Evolutionary conservation across 164 flowering plant genomes (phyloP).

Genomic region (Magnolia officinalis): DNA sequence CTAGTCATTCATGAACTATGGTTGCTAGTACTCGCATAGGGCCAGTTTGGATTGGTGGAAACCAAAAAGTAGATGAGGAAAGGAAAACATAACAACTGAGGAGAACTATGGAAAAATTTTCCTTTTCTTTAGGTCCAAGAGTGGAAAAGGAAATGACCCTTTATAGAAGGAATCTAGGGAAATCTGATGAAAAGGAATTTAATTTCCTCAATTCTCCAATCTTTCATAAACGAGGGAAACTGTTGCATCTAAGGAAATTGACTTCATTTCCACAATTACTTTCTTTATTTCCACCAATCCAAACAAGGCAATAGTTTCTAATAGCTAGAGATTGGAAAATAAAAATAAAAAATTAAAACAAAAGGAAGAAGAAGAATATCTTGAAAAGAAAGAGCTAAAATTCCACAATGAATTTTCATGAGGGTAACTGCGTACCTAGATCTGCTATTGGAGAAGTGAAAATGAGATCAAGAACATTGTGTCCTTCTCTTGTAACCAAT

Average conservation of each 20-base stretch:
- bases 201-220: no score
- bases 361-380: neutral
- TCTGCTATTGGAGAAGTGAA: constrained; percentile 61
- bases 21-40: neutral
- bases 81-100: no score
- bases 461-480: constrained; percentile 62
- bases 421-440: constrained; percentile 37
- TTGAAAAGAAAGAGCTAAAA: neutral
- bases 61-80: neutral
- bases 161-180: no score
- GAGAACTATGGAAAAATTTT: no score
- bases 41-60: neutral
- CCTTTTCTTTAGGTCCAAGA: no score
- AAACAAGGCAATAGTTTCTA: neutral
- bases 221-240: no score
- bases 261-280: no score
- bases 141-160: no score
- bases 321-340: neutral
- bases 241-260: no score
- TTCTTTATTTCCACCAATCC: no score
- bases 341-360: neutral
- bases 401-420: neutral
- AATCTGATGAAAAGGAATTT: no score
- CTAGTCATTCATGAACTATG: neutral
- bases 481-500: constrained; percentile 60